Conservation (phyloP, 768 basidiomycete genomes). For the Russula olivacea region DNA sequence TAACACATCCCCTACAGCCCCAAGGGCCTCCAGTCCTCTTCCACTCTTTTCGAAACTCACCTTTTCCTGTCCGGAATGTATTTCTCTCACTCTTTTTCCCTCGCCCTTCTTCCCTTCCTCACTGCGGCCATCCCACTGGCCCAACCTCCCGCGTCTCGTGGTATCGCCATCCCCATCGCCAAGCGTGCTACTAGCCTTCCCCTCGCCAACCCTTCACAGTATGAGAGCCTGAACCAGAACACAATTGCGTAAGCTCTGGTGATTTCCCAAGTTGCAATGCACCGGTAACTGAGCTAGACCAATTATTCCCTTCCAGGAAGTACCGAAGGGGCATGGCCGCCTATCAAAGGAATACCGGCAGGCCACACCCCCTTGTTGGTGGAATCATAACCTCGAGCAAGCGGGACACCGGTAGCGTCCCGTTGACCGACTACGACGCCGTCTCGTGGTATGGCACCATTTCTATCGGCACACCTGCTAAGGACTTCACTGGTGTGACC, state of each 20-base stretch:
- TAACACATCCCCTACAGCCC: background rate
- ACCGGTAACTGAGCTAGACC: background rate
- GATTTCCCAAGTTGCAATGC: background rate
- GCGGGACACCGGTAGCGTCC: background rate
- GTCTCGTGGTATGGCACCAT: conserved; percentile 17
- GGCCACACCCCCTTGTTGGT: background rate
- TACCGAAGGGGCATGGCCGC: background rate
- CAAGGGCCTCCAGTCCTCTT: background rate
- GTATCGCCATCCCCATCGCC: conserved; percentile 1
- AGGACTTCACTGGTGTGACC: conserved; percentile 3
- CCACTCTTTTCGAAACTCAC: background rate
- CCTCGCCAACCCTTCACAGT: background rate
- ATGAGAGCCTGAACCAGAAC: too few relatives aligned
- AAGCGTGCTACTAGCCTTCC: background rate
- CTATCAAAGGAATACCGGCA: conserved; percentile 7
- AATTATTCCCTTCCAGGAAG: background rate
- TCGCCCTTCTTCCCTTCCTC: background rate
- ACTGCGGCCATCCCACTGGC: background rate
- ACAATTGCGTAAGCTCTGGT: background rate
- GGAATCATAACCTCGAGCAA: background rate
- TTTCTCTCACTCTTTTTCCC: background rate
- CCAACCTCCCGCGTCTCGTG: too few relatives aligned
- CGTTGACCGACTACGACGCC: background rate
- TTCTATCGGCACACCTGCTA: conserved; percentile 13
- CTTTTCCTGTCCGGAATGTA: background rate